These are phyloP conservation scores for Camelina hispida DNA, from an alignment of 345 rosid species.

Conservation along the genomic window DNA sequence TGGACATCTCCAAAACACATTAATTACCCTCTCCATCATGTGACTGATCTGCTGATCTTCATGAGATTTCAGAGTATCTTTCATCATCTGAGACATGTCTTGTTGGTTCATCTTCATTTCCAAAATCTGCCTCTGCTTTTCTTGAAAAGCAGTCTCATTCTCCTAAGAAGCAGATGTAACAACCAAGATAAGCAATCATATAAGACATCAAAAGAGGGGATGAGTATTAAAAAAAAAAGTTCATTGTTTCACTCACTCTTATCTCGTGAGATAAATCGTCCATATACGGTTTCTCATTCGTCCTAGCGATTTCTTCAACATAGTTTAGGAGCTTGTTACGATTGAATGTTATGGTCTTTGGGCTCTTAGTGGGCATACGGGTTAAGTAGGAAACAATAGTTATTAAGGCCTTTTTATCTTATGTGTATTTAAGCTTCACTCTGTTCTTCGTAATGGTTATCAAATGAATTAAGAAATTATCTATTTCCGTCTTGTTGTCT, in stretches of 20 bases:
- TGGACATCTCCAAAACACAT: not conserved
- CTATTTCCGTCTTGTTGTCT: too few relatives aligned
- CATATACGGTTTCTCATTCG: slow-evolving; percentile 68
- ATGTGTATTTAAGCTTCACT: too few relatives aligned
- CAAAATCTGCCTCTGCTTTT: not conserved
- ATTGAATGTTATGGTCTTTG: too few relatives aligned
- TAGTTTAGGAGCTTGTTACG: slow-evolving; percentile 60
- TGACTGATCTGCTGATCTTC: not conserved
- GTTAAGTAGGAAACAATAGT: too few relatives aligned
- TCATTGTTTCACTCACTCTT: slow-evolving; percentile 43
- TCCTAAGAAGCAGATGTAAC: not conserved
- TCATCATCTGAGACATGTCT: not conserved
- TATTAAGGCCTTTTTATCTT: too few relatives aligned
- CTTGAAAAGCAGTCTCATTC: not conserved
- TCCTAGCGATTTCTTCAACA: slow-evolving; percentile 48
- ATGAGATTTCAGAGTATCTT: not conserved
- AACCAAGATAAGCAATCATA: not conserved
- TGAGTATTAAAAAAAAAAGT: not conserved
- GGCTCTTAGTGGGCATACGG: too few relatives aligned
- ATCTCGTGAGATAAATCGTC: slow-evolving; percentile 61
- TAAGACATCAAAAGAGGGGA: not conserved
- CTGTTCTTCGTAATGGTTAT: too few relatives aligned
- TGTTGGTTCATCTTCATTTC: not conserved
- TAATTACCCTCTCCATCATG: slow-evolving; percentile 22
- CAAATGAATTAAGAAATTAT: too few relatives aligned